phyloP scores from a whole-genome alignment of 2,329 filamentous ascomycete species.

The Aspergillus fructus region DNA sequence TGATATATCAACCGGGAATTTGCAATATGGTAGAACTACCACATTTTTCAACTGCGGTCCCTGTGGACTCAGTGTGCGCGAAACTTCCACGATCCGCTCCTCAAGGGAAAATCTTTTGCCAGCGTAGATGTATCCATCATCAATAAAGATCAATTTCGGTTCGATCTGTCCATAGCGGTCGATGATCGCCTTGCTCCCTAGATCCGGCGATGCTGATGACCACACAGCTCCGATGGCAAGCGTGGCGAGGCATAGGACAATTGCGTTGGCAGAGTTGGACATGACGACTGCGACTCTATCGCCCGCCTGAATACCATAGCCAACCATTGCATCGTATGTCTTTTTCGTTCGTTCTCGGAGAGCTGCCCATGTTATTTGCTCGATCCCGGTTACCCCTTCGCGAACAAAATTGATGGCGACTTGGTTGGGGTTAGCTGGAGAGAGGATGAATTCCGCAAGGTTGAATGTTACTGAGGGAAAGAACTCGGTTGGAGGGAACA shows the following conservation, averaged over 20 bases:
- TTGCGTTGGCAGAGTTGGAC: neutral
- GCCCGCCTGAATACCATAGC: neutral
- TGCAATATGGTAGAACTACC: neutral
- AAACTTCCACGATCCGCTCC: neutral
- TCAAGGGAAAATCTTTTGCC: neutral
- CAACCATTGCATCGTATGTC: neutral
- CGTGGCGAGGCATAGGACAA: neutral
- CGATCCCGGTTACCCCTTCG: neutral
- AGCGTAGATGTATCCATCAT: constrained; percentile 48
- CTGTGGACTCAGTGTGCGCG: neutral
- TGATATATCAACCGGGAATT: neutral
- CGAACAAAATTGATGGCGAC: neutral
- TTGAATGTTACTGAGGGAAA: neutral
- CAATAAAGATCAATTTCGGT: constrained; percentile 78
- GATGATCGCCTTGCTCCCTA: constrained; percentile 76
- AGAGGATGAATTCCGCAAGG: neutral
- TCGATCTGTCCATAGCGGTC: constrained; percentile 73
- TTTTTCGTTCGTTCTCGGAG: neutral
- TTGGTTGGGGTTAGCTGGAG: neutral
- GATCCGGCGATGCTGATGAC: constrained; percentile 75
- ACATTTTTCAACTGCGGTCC: neutral
- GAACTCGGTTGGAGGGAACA: neutral
- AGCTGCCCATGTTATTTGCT: neutral
- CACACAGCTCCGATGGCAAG: constrained; percentile 56
- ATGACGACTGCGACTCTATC: neutral